These are phyloP conservation scores for Athelia psychrophila DNA, from an alignment of 1,284 basidiomycete genomes.

Conservation along the genomic window DNA sequence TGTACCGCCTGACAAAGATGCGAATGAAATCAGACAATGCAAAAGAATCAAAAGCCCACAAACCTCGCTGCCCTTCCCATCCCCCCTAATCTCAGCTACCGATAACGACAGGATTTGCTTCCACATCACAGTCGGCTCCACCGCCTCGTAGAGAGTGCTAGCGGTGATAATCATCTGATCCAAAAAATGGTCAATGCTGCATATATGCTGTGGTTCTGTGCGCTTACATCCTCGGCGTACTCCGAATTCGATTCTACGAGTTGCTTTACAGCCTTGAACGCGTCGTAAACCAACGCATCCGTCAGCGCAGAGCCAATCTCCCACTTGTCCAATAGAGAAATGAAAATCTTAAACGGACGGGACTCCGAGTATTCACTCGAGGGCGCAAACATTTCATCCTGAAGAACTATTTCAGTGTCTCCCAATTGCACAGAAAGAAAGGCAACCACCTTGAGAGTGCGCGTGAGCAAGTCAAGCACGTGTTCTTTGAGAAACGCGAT, in stretches of 20 bases:
- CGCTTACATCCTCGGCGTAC: constrained; percentile 61
- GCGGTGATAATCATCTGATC: constrained; percentile 78
- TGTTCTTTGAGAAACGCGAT: constrained; percentile 67
- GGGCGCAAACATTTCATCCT: constrained; percentile 75
- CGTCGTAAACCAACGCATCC: constrained; percentile 75
- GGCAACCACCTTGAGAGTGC: constrained; percentile 62
- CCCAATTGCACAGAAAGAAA: constrained; percentile 11
- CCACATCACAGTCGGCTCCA: constrained; percentile 90
- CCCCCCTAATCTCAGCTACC: constrained; percentile 47
- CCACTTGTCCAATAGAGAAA: constrained; percentile 95
- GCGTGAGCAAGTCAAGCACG: constrained; percentile 65
- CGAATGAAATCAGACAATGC: background rate
- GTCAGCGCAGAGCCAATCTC: constrained; percentile 88
- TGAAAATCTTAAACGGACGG: constrained; percentile 92
- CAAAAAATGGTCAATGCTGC: background rate
- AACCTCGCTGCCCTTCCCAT: constrained; percentile 46
- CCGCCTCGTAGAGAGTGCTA: constrained; percentile 87
- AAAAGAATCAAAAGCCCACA: constrained; percentile 5
- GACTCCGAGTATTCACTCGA: constrained; percentile 72
- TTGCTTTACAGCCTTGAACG: constrained; percentile 70
- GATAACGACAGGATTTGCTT: constrained; percentile 64
- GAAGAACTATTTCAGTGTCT: constrained; percentile 6
- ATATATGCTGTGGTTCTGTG: constrained; percentile 3
- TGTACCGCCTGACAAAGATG: constrained; percentile 48
- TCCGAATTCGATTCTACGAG: constrained; percentile 49